Base-by-base conservation (phyloP, 441 rosid species). In the Corymbia calophylla region DNA sequence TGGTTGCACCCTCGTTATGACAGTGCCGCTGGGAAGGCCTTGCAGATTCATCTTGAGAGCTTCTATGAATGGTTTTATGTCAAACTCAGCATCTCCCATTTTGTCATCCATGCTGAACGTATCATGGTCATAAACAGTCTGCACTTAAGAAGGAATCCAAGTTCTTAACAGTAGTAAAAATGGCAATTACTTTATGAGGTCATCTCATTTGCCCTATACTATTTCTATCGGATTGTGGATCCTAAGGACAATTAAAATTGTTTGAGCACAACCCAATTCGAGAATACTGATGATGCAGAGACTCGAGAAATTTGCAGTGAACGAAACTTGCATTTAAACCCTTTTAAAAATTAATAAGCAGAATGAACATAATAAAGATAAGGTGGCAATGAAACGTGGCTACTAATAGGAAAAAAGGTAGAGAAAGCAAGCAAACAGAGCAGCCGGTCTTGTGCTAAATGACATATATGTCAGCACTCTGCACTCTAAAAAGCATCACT, bases 31-130 rank as follows among this genome's bases (percentile, higher is more conserved):
- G 51, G 85, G 88, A 49, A 89, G 66, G n/a, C 66, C 85, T 25
- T 86, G 66, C 84, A 86, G 88, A 66, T 89, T 70, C 88, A 89
- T 89, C 90, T 10, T 89, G 53, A 89, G 84, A 25, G 90, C 86
- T 17, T 89, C 87, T 29, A 89, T 86, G 88, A 89, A 89, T 6
- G 90, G 58, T 62, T 32, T 86, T 87, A 89, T 89, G 70, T 54
- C 88, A 29, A 89, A 89, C 56, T 89, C 90, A 29, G 90, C 90
- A 73, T 89, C 90, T 19, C 90, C 90, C 90, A 89, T 89, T 27
- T 77, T 86, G 73, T 89, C 90, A 44, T 89, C 90, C 90, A 86
- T 89, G 88, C 68, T 86, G 90, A 89, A 89, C 3, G 88, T 89
- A 53, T 89, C 90, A 9, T 89, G 90, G 86, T 89, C 90, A 48